These are phyloP conservation scores for Oryza officinalis DNA, from an alignment of 176 grass and related monocot species.

Conservation along the genomic window DNA sequence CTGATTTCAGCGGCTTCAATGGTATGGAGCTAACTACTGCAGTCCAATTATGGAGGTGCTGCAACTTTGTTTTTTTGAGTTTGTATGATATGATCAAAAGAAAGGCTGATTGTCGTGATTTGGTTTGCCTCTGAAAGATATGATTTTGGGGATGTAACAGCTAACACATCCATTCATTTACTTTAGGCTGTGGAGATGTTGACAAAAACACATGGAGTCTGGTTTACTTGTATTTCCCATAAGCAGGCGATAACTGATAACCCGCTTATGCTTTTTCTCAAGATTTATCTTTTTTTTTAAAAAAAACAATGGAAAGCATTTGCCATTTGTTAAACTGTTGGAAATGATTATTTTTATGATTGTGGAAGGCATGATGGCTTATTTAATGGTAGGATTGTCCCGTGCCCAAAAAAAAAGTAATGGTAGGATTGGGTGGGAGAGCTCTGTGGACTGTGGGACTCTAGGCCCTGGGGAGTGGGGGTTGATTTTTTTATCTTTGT, in stretches of 20 bases:
- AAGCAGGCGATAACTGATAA: not conserved
- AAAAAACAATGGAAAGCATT: not conserved
- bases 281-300: not conserved
- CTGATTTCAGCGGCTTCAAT: not conserved
- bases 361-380: not conserved
- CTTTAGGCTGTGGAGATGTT: not conserved
- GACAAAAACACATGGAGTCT: not conserved
- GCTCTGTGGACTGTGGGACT: not conserved
- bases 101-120: not conserved
- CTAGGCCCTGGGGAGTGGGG: not conserved
- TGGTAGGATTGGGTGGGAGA: not conserved
- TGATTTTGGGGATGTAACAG: not conserved
- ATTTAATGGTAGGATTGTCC: not conserved
- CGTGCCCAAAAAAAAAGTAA: not conserved
- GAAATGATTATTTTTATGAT: not conserved
- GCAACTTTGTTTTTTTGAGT: not conserved
- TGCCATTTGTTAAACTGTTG: not conserved
- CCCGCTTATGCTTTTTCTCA: not conserved
- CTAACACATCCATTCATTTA: not conserved
- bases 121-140: conserved; percentile 14
- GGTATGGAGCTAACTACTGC: conserved; percentile 4
- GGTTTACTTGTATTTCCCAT: conserved; percentile 9
- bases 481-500: not conserved
- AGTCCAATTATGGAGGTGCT: not conserved
- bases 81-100: not conserved